Base-by-base conservation (phyloP, 2,329 filamentous ascomycete species). In the Neopestalotiopsis sp. region DNA sequence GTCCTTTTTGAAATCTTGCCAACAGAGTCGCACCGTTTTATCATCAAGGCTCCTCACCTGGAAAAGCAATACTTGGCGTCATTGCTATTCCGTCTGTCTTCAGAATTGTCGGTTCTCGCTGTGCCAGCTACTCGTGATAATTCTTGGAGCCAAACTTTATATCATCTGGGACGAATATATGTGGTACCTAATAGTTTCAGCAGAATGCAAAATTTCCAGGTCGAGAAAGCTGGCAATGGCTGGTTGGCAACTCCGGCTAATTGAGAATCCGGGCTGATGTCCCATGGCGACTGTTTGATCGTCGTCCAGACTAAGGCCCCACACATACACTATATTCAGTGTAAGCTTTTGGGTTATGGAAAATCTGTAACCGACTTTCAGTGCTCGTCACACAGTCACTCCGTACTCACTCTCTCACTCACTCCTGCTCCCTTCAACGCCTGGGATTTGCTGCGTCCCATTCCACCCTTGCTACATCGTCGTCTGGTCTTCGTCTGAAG, bases 401-500 rank as follows among this genome's bases (percentile, higher is more conserved):
- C 34, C 34, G 5, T 38, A 38, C 34, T 38, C 34, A 9, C 5
- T 38, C 10, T 10, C 6, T 7, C 34, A 7, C 34, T 38, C 34
- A 38, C 34, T 53, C 17, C 45, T 17, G 45, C 30, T 24, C 34
- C 34, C 61, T 32, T 64, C 38, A 2, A 32, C 38, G 61, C 13
- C 20, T n/a, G 38, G 38, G 20, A 40, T 13, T 38, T 53, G 20
- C 6, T 10, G 30, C 49, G 49, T 56, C 63, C 63, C 63, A 58
- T 30, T 13, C 20, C 14, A 57, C 45, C 63, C 63, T 66, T 45
- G n/a, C 17, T 10, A 53, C 45, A 24, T 32, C 40, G 7, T 57
- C 63, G 42, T 66, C 63, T 38, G 42, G 53, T 66, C 63, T 49
- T 66, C 63, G 40, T 66, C 63, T 58, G 63, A 66, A 66, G 63